Evolutionary conservation across 139 green algal genomes (phyloP), one percentile per base, ranked within the genome.

Genomic region (Diplosphaera chodatii): DNA sequence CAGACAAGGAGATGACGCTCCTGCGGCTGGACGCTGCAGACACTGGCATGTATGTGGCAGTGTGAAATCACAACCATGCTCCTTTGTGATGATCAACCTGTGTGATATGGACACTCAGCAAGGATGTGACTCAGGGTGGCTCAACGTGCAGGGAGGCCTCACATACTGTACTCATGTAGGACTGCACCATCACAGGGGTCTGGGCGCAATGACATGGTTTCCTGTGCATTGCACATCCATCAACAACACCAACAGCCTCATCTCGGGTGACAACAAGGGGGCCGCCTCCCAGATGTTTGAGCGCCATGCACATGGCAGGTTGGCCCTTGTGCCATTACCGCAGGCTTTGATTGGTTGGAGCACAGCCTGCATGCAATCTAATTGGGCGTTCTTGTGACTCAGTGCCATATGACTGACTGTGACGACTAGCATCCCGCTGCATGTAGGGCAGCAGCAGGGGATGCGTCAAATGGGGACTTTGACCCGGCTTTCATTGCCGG

Each of bases 201-300:
- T 78, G 3, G 86, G 81, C 10, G 63, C 71, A 2, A 72, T 93
- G 40, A 83, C 68, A 34, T 96, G 90, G 90, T 96, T 91, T 48
- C 76, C 87, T 1, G 91, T 96, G 34, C 91, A 96, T 78, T 91
- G 91, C 81, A 95, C 90, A 29, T 89, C 81, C 33, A 88, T 96
- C 77, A 96, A 96, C 84, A 93, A 93, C 80, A 94, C 87, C 71
- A 96, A 96, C 78, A 73, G 62, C 2, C 81, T 96, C 20, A 80
- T 96, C 40, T 87, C 74, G 20, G 91, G 87, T 1, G 91, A 96
- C 79, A 96, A 96, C 84, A 96, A 96, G 77, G 91, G 88, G 0
- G 84, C 80, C 3, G 91, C 91, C 13, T 79, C 83, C 10, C 88
- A 88, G 71, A 67, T 91, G 25, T 70, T 92, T 48, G 90, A 96